Percentiles rank a stretch among this genome's conserved stretches.
Evolutionary conservation across 495 filamentous ascomycete species (phyloP).

Genomic region (Wilcoxina mikolae): DNA sequence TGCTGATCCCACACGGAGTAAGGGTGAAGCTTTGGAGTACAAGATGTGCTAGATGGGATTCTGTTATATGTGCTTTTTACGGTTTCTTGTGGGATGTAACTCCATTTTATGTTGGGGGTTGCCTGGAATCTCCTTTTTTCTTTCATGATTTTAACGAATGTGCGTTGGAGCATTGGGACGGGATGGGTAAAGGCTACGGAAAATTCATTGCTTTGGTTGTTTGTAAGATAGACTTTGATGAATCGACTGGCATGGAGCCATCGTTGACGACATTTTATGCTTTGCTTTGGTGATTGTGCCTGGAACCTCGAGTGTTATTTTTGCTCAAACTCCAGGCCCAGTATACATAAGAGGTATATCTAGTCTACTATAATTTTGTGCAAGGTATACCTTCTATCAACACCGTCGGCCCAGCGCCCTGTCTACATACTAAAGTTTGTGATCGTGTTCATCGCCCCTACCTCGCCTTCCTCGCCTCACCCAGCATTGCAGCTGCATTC

Average conservation of each 20-base stretch:
- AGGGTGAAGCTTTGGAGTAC: constrained; percentile 61
- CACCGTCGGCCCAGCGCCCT: neutral
- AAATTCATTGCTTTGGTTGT: neutral
- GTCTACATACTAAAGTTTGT: neutral
- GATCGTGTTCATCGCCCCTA: neutral
- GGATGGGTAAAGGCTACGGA: neutral
- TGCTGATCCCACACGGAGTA: constrained; percentile 49
- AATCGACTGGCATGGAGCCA: no score
- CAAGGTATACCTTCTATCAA: no score
- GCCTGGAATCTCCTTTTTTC: no score
- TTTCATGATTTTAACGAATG: constrained; percentile 1
- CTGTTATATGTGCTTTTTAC: neutral
- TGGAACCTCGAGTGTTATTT: no score
- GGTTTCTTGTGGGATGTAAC: no score
- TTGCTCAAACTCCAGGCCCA: no score
- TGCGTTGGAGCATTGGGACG: neutral
- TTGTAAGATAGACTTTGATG: neutral
- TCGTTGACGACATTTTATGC: no score
- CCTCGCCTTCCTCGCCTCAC: neutral
- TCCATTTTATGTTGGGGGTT: no score
- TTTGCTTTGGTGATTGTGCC: no score
- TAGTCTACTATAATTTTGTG: no score
- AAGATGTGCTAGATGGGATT: constrained; percentile 53
- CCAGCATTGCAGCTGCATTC: neutral
- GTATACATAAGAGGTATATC: no score